Base-by-base conservation (phyloP, 2,329 filamentous ascomycete species). In the Clonostachys rosea region DNA sequence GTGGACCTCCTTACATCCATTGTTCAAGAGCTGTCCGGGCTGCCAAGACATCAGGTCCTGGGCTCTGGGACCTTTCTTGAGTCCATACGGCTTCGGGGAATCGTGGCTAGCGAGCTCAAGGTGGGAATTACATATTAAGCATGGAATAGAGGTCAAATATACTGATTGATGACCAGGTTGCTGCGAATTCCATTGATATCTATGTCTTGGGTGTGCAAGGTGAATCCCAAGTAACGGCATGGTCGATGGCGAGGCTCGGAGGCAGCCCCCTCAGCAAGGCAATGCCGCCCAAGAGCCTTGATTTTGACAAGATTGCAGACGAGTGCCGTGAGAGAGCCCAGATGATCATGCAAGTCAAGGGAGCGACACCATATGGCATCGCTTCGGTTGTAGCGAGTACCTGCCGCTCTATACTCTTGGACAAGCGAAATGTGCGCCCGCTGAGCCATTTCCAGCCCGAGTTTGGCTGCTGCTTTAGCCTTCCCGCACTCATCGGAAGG, bases 351-450 rank as follows among this genome's bases (percentile, higher is more conserved):
- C 61, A 66, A 17, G 65, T 68, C 11, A 79, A 79, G 57, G 75
- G 75, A 1, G 68, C 72, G 30, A 78, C 70, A 0, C 66, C 72
- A 0, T 77, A 70, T 52, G 76, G 76, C 11, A 73, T 78, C 42
- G 74, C 69, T 9, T 70, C 72, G 30, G 64, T 75, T 5, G 65
- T 73, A 4, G 64, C 69, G 3, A 68, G 63, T 40, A 73, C 79
- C 47, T 78, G 75, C 58, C 67, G 69, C 48, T 73, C 74, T 12
- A 74, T 79, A 13, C 55, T 78, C 12, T 68, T 67, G 42, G 75
- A 79, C 54, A 64, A 70, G 47, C 64, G 65, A 10, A 68, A 70
- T 36, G 66, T 78, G 16, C 59, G 68, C 3, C 71, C 73, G 1
- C 52, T 79, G 40, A 78, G 74, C 45, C 72, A 76, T 55, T 77